phyloP scores from a whole-genome alignment of 164 flowering plant species.

The Houttuynia cordata region DNA sequence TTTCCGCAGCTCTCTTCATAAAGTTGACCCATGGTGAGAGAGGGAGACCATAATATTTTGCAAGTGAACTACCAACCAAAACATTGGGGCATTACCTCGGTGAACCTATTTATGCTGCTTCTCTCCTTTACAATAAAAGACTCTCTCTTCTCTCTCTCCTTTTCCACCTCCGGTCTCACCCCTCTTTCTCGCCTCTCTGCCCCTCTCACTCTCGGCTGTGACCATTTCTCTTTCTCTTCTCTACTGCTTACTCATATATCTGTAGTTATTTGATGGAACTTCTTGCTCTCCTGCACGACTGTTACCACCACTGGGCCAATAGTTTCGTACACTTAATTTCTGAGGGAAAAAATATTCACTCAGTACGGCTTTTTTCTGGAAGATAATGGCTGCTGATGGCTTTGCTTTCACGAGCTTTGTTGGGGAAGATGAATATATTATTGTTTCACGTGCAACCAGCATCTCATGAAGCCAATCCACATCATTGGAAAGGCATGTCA shows the following conservation, averaged over 20 bases:
- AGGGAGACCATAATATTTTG: too few species aligned
- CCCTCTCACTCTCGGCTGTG: constrained; percentile 3
- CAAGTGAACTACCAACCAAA: too few species aligned
- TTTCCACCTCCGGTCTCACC: constrained; percentile 5
- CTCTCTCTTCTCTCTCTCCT: constrained; percentile 1
- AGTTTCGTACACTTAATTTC: constrained; percentile 62
- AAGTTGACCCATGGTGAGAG: too few species aligned
- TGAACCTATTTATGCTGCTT: constrained; percentile 31
- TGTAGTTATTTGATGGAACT: constrained; percentile 41
- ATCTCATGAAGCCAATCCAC: too few species aligned
- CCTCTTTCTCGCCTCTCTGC: constrained; percentile 6
- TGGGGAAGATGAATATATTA: too few species aligned
- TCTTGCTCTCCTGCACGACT: constrained; percentile 53
- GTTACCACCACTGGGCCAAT: constrained; percentile 37
- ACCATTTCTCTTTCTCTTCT: not conserved
- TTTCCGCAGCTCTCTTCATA: too few species aligned
- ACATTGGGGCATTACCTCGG: too few species aligned
- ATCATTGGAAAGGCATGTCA: too few species aligned
- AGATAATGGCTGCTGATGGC: too few species aligned
- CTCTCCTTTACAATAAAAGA: constrained; percentile 47
- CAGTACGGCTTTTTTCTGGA: constrained; percentile 16
- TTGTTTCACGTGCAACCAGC: too few species aligned
- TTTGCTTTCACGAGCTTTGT: too few species aligned
- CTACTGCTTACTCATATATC: constrained; percentile 11
- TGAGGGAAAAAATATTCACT: constrained; percentile 59